phyloP scores from a whole-genome alignment of 164 flowering plant species.

The Piper longum region DNA sequence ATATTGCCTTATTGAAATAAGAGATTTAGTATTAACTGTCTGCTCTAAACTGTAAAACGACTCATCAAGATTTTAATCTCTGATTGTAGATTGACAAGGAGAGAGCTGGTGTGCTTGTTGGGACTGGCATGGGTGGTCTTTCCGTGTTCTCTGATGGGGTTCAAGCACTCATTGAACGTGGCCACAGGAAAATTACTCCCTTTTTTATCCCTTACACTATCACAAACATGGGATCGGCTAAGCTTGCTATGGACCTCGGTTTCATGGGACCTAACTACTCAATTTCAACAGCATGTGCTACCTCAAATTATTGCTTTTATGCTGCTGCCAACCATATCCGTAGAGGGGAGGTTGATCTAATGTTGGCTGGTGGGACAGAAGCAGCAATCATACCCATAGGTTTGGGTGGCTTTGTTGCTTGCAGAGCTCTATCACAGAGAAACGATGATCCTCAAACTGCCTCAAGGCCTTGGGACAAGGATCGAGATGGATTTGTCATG shows the following conservation, averaged over 20 bases:
- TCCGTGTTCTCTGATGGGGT: conserved; percentile 83
- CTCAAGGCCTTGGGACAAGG: conserved; percentile 95
- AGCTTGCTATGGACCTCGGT: conserved; percentile 90
- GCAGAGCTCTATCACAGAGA: conserved; percentile 96
- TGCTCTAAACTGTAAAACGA: too few relatives aligned
- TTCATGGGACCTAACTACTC: conserved; percentile 96
- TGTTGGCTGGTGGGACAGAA: conserved; percentile 96
- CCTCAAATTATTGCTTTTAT: conserved; percentile 87
- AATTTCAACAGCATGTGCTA: conserved; percentile 94
- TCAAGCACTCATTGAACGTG: conserved; percentile 71
- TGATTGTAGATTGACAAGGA: conserved; percentile 63
- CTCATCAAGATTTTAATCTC: neutral
- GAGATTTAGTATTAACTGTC: too few relatives aligned
- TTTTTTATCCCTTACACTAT: conserved; percentile 93
- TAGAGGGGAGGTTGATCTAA: conserved; percentile 88
- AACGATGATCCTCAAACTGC: conserved; percentile 96
- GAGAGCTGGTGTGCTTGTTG: conserved; percentile 85
- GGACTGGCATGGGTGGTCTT: conserved; percentile 97
- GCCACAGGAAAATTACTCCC: conserved; percentile 78
- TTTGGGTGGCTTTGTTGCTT: conserved; percentile 86
- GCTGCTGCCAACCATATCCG: conserved; percentile 98
- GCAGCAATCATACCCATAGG: conserved; percentile 91
- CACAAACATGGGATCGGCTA: conserved; percentile 91
- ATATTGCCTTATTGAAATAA: too few relatives aligned
- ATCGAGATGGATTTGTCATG: conserved; percentile 94